These are phyloP conservation scores for Diaporthe sp. DNA, from an alignment of 2,329 filamentous ascomycete genomes.

Conservation along the genomic window DNA sequence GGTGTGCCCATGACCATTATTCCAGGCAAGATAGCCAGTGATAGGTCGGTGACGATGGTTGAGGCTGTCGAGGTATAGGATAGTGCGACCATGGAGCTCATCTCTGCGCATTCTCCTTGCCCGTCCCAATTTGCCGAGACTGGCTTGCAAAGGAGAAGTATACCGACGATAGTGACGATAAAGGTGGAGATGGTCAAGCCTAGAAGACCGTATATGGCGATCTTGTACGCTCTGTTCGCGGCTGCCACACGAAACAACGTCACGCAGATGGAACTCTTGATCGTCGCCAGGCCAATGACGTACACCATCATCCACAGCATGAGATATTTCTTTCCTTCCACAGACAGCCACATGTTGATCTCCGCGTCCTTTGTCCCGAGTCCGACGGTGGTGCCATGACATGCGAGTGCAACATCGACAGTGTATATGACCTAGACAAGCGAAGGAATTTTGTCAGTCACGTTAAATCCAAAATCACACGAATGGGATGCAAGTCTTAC, in stretches of 20 bases:
- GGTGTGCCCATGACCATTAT: constrained; percentile 52
- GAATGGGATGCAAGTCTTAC: background rate
- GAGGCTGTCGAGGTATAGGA: constrained; percentile 50
- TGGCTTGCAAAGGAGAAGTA: constrained; percentile 43
- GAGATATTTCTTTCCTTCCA: constrained; percentile 43
- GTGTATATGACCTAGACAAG: constrained; percentile 37
- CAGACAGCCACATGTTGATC: constrained; percentile 39
- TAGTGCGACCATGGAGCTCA: constrained; percentile 44
- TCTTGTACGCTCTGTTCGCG: constrained; percentile 18
- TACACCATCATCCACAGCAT: constrained; percentile 46
- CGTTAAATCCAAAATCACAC: no score
- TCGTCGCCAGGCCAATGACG: constrained; percentile 41
- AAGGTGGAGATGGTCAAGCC: constrained; percentile 39
- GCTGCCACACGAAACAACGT: constrained; percentile 42
- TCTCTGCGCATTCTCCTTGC: constrained; percentile 40
- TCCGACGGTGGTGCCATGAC: constrained; percentile 41
- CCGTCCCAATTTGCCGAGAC: constrained; percentile 44
- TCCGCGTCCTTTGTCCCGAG: constrained; percentile 42
- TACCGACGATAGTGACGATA: constrained; percentile 42
- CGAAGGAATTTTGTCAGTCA: background rate
- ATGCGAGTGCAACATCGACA: constrained; percentile 44
- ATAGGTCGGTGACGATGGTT: constrained; percentile 52
- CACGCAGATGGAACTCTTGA: constrained; percentile 45
- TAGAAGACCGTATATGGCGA: constrained; percentile 36
- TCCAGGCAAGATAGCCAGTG: constrained; percentile 50